A percentile compares a stretch with the other conserved stretches of the same genome.
Conservation (phyloP, 352 stramenopile species). For the Phytophthora constricta region DNA sequence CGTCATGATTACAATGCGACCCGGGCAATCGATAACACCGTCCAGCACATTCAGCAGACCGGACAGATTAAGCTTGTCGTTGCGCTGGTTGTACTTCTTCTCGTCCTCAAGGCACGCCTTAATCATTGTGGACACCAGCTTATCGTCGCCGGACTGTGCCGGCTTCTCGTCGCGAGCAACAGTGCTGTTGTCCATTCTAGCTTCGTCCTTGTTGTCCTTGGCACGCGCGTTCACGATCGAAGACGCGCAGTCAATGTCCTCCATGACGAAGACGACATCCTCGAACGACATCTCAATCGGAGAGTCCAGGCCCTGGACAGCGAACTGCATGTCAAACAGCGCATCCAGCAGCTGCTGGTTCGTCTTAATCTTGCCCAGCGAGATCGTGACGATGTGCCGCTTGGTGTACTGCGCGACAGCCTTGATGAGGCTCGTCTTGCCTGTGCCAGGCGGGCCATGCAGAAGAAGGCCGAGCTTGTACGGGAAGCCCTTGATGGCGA, state of each 20-base stretch:
- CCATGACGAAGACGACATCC: constrained; percentile 90
- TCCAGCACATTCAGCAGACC: constrained; percentile 91
- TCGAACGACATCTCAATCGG: constrained; percentile 73
- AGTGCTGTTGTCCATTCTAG: constrained; percentile 11
- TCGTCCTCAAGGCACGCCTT: constrained; percentile 38
- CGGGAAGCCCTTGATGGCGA: constrained; percentile 85
- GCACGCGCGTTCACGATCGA: constrained; percentile 63
- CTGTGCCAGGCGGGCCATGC: constrained; percentile 81
- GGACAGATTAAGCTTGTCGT: constrained; percentile 75
- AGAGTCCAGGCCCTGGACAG: constrained; percentile 59
- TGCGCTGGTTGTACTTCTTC: constrained; percentile 35
- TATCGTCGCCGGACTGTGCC: constrained; percentile 29
- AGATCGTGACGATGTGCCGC: constrained; percentile 71
- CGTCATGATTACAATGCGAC: constrained; percentile 93
- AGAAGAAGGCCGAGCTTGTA: constrained; percentile 89
- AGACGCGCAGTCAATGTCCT: constrained; percentile 86
- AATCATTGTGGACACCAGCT: constrained; percentile 46
- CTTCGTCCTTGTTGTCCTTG: constrained; percentile 55
- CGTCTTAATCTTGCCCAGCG: constrained; percentile 71
- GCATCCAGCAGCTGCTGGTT: constrained; percentile 87
- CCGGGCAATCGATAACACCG: constrained; percentile 89
- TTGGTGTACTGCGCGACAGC: constrained; percentile 74
- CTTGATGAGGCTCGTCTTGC: constrained; percentile 91
- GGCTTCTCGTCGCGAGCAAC: constrained; percentile 1
- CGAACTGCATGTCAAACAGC: constrained; percentile 74